Percentiles rank a stretch among this genome's conserved stretches.
Conservation (phyloP, 1,284 basidiomycete species). For the Coniferiporia weirii region DNA sequence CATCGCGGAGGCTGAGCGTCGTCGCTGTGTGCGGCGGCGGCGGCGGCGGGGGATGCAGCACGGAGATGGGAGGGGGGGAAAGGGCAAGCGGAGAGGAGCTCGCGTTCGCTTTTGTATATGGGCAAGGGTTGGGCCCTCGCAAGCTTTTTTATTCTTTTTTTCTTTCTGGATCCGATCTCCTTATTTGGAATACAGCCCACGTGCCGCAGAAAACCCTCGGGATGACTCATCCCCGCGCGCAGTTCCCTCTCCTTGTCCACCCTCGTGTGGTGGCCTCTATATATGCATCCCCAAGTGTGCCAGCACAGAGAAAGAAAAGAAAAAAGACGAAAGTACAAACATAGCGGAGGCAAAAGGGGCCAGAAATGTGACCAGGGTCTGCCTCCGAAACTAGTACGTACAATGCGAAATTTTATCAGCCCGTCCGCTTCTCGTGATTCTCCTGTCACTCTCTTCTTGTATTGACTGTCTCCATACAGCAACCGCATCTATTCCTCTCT, state of each 20-base stretch:
- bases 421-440: neutral
- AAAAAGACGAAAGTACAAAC: neutral
- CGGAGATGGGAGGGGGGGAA: neutral
- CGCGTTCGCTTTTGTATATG: too few species aligned
- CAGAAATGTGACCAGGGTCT: neutral
- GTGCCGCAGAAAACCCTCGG: too few species aligned
- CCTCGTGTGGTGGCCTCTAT: too few species aligned
- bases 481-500: neutral
- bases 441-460: neutral
- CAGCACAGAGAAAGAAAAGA: neutral
- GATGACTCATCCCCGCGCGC: too few species aligned
- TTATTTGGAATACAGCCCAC: too few species aligned
- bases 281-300: neutral
- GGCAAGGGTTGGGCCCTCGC: too few species aligned
- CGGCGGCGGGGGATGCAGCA: neutral
- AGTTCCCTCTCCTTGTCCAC: too few species aligned
- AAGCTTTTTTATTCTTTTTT: too few species aligned
- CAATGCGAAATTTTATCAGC: neutral
- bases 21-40: neutral
- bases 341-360: neutral
- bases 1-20: constrained; percentile 36
- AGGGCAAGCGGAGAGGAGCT: neutral
- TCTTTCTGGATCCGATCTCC: too few species aligned
- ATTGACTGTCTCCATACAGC: neutral
- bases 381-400: neutral